Base-by-base conservation (phyloP, 148 eudicot genomes). In the Chenopodium formosanum region DNA sequence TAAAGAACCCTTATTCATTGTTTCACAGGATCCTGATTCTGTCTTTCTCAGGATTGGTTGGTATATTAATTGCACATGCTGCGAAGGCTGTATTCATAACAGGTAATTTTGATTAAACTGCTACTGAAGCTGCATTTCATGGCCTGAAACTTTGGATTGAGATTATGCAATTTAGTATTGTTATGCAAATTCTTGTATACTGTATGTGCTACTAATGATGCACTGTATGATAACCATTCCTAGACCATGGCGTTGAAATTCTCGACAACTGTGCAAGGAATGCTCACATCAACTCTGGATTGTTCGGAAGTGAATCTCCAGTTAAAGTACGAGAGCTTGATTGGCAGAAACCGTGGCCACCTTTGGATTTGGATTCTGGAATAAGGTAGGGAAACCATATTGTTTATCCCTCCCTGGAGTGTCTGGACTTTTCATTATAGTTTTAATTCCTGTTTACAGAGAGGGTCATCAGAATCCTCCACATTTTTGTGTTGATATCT, bases 271-370 rank as follows among this genome's bases (percentile, higher is more conserved):
- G 99, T 85, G 89, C 90, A 66, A 83, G 83, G 40, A 95, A 97
- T 86, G 90, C 92, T 81, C 66, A 78, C 78, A 85, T 88, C 74
- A 97, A 97, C 89, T 87, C 89, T 68, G 89, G 80, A 79, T 47
- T 86, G 23, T 85, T 90, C 70, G 81, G 84, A 65, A 78, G 81
- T 63, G 82, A 88, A 79, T 89, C 91, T 72, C 85, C 94, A 29
- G 89, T 91, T 79, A 88, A 84, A 87, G 98, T 94, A 53, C 94
- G 95, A 53, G 99, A 97, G 90, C 98, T 97, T 87, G 93, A 97
- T 85, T 97, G 99, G 99, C 88, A 78, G 79, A 84, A 81, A 60
- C 81, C 92, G 64, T 94, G 95, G 97, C 99, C 98, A 31, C 94
- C 87, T 75, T 34, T 73, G 63, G 75, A 79, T 47, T 60, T 82